phyloP scores from a whole-genome alignment of 371 early-diverging fungal species.

The Parasitella parasitica region DNA sequence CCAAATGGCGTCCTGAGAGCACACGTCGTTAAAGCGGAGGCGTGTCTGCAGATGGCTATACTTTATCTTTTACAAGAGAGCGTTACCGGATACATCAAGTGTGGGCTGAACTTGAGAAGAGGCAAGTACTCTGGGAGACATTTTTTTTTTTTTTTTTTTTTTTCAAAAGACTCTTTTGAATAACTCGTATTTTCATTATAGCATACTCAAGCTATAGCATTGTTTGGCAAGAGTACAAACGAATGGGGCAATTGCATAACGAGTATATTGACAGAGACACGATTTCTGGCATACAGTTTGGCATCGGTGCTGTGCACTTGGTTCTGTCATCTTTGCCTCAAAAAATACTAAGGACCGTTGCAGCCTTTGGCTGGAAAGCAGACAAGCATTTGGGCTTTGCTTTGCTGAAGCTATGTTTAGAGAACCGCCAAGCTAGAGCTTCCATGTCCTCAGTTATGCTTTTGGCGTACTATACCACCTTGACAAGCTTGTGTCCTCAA shows the following conservation, averaged over 20 bases:
- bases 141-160: too few relatives aligned
- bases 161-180: too few relatives aligned
- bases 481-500: constrained; percentile 39
- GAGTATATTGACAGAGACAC: constrained; percentile 50
- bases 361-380: constrained; percentile 58
- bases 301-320: constrained; percentile 59
- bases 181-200: too few relatives aligned
- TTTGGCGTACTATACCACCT: constrained; percentile 38
- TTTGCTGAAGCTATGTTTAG: constrained; percentile 50
- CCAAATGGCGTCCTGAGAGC: constrained; percentile 58
- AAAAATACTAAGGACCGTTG: constrained; percentile 51
- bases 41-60: constrained; percentile 55
- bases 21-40: constrained; percentile 58
- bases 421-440: constrained; percentile 50
- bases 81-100: constrained; percentile 53
- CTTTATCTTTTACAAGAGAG: constrained; percentile 58
- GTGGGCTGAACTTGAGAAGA: constrained; percentile 59
- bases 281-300: constrained; percentile 50
- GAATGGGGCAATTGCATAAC: constrained; percentile 35
- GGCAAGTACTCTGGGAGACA: constrained; percentile 45
- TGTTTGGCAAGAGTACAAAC: constrained; percentile 51
- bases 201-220: constrained; percentile 44
- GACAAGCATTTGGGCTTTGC: constrained; percentile 60
- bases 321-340: constrained; percentile 58
- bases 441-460: constrained; percentile 58